phyloP scores from a whole-genome alignment of 2,329 filamentous ascomycete species.

The Pseudofabraea citricarpa region DNA sequence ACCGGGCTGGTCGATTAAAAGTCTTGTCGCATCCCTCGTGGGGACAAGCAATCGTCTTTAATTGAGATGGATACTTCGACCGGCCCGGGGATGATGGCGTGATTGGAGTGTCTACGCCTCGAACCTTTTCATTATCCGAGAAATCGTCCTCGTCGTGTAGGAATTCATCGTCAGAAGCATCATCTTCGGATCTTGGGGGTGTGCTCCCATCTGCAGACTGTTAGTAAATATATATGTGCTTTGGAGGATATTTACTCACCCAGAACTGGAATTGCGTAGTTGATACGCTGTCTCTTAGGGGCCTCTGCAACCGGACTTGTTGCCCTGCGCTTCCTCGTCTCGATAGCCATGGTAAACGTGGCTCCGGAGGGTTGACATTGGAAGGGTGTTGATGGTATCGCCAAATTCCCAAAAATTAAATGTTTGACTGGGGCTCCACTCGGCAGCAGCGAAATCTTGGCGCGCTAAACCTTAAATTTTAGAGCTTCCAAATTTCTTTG shows the following conservation, averaged over 20 bases:
- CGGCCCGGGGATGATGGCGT: constrained; percentile 45
- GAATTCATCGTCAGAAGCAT: constrained; percentile 32
- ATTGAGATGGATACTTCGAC: constrained; percentile 59
- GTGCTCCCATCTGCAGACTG: background rate
- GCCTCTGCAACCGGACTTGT: constrained; percentile 9
- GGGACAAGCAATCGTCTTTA: constrained; percentile 74
- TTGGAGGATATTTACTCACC: too few relatives aligned
- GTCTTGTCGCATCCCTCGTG: constrained; percentile 71
- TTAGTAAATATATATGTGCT: constrained; percentile 5
- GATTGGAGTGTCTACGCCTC: constrained; percentile 36
- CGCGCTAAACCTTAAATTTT: constrained; percentile 25
- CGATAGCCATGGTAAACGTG: constrained; percentile 16
- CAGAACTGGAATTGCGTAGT: constrained; percentile 6
- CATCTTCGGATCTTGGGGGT: constrained; percentile 29
- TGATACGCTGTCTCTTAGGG: constrained; percentile 17
- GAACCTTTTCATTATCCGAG: constrained; percentile 28
- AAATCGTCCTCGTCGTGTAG: constrained; percentile 26
- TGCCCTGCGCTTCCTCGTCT: constrained; percentile 18
- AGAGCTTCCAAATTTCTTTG: constrained; percentile 17
- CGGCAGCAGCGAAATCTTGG: constrained; percentile 12
- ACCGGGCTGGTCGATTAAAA: constrained; percentile 80
- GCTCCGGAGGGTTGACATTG: constrained; percentile 1
- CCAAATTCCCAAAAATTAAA: background rate
- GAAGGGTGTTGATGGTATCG: constrained; percentile 7
- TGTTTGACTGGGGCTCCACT: constrained; percentile 1